These are phyloP conservation scores for Fraxinus angustifolia DNA, from an alignment of 305 asterid genomes.

Conservation along the genomic window DNA sequence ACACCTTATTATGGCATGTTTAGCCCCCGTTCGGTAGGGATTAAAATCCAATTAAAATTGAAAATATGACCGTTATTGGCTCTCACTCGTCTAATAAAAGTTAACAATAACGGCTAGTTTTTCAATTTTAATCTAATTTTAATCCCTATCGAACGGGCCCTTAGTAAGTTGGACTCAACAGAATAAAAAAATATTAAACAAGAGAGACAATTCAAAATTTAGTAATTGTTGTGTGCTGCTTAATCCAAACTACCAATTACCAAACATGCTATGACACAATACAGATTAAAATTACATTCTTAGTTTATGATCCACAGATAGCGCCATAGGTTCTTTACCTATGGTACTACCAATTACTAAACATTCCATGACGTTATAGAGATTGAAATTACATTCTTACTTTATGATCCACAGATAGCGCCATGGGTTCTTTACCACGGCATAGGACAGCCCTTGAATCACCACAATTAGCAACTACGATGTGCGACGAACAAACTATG, in stretches of 20 bases:
- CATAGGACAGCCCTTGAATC: slow-evolving; percentile 95
- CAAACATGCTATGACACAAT: background rate
- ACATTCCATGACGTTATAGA: background rate
- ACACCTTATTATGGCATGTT: background rate
- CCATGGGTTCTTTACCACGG: slow-evolving; percentile 79
- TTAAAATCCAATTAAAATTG: too few relatives aligned
- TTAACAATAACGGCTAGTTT: too few relatives aligned
- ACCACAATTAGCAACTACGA: slow-evolving; percentile 84
- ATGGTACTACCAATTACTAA: background rate
- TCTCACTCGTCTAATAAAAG: too few relatives aligned
- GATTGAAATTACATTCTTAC: slow-evolving; percentile 33
- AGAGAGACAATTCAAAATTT: background rate
- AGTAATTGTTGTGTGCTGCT: background rate
- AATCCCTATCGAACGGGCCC: too few relatives aligned
- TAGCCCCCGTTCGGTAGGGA: too few relatives aligned
- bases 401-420: slow-evolving; percentile 85
- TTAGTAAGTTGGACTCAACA: background rate
- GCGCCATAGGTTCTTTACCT: slow-evolving; percentile 56
- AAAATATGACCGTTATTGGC: too few relatives aligned
- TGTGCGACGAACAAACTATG: slow-evolving; percentile 82
- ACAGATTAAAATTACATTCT: background rate
- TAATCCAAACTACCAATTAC: background rate
- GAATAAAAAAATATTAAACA: background rate
- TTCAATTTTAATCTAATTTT: too few relatives aligned
- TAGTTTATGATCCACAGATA: slow-evolving; percentile 87